Percentiles rank a stretch among this genome's conserved stretches.
phyloP scores from a whole-genome alignment of 768 basidiomycete species.

The Omphalotus guepiniiformis region DNA sequence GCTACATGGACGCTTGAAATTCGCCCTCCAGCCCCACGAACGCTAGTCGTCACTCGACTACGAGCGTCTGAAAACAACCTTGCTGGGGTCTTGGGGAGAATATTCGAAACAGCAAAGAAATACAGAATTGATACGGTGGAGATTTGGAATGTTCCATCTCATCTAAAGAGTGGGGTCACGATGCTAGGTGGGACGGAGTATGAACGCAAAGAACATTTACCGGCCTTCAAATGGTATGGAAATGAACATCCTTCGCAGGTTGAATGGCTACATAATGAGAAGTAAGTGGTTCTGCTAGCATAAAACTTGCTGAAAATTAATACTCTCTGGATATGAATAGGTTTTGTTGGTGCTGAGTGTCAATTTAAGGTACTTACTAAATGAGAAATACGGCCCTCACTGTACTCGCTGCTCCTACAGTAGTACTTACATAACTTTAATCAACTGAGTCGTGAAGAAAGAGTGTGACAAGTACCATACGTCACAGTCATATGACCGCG shows the following conservation, averaged over 20 bases:
- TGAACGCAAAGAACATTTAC: constrained; percentile 35
- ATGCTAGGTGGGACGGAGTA: constrained; percentile 27
- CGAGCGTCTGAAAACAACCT: constrained; percentile 22
- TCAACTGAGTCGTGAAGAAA: too few relatives aligned
- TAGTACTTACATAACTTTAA: too few relatives aligned
- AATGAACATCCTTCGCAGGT: constrained; percentile 26
- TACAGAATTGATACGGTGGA: constrained; percentile 36
- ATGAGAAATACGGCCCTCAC: too few relatives aligned
- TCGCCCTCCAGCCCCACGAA: constrained; percentile 22
- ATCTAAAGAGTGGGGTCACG: constrained; percentile 25
- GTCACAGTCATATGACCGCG: too few relatives aligned
- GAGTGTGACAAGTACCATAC: too few relatives aligned
- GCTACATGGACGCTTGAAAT: constrained; percentile 45
- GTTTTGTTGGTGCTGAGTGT: constrained; percentile 38
- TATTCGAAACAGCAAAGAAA: constrained; percentile 31
- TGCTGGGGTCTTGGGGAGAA: constrained; percentile 26
- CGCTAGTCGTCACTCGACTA: constrained; percentile 44
- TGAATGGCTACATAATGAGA: constrained; percentile 48
- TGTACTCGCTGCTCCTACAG: too few relatives aligned
- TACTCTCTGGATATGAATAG: constrained; percentile 14
- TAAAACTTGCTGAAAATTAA: neutral
- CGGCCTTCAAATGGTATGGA: constrained; percentile 50
- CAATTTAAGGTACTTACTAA: too few relatives aligned
- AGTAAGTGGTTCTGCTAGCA: constrained; percentile 22
- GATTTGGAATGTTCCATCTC: constrained; percentile 39